Evolutionary conservation across 768 basidiomycete genomes (phyloP), one percentile per base, ranked within the genome.

Genomic region (Amanita pallidorosea): DNA sequence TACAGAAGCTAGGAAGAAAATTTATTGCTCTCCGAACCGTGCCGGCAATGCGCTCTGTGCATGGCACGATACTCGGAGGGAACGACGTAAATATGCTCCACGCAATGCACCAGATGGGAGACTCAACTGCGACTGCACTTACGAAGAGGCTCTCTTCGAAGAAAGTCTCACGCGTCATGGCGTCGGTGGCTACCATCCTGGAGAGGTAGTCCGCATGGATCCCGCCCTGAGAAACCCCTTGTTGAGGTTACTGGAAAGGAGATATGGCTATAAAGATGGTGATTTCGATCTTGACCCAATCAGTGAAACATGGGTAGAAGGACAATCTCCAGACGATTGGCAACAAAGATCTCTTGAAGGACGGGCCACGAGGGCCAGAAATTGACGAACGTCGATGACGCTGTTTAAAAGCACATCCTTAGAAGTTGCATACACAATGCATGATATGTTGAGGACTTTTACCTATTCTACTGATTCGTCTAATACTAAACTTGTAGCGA

Each of bases 1-100:
- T 52, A 90, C 86, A 0, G 81, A 86, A 18, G 77, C 83, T 5
- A 84, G 89, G 34, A 69, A 72, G 55, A 78, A 78, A 49, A 70
- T 79, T 40, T 85, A 82, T 66, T 92, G 88, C 63, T 85, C 88
- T 3, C 70, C 87, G 27, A 91, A 92, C 65, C 80, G 89, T 46
- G 88, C 88, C 0, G 89, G 89, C 29, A 92, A 92, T 57, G 88
- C 88, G 1, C 76, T 91, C 33, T 91, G 88, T 62, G 83, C 89
- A 3, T 92, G 88, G 88, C 88, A 92, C 59, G 89, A 92, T 64
- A 88, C 88, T 2, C 75, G 88, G 42, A 80, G 88, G 25, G 88
- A 92, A 66, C 81, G 89, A 27, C 77, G 89, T 7, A 73, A 73
- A 0, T 80, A 76, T 58, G 85, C 88, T 3, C 87, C 89, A 8